Evolutionary conservation across 2,329 filamentous ascomycete species (phyloP).

Genomic region (Leptographium lundbergii): DNA sequence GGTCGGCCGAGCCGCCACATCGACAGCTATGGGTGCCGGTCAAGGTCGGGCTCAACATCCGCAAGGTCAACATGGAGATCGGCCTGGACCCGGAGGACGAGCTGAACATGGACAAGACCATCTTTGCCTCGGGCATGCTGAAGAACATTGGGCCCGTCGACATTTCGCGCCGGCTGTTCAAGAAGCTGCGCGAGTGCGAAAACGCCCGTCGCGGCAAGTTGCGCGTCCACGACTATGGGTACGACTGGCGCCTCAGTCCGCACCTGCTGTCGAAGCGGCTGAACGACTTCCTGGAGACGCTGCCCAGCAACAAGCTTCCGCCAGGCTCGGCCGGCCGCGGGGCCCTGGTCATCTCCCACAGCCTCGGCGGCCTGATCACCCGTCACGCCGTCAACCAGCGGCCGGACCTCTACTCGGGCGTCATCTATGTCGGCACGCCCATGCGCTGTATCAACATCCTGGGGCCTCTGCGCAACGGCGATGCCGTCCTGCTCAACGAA

Average conservation of each 20-base stretch:
- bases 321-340: constrained; percentile 39
- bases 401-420: constrained; percentile 75
- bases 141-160: constrained; percentile 85
- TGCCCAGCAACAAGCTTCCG: constrained; percentile 59
- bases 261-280: constrained; percentile 59
- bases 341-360: constrained; percentile 75
- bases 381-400: constrained; percentile 76
- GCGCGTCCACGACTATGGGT: constrained; percentile 80
- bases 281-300: constrained; percentile 56
- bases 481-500: constrained; percentile 79
- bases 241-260: constrained; percentile 87
- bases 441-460: constrained; percentile 84
- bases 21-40: constrained; percentile 91
- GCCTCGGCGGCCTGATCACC: constrained; percentile 75
- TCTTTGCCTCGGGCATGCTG: constrained; percentile 80
- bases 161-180: constrained; percentile 71
- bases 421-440: constrained; percentile 75
- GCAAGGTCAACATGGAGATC: constrained; percentile 84
- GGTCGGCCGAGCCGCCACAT: constrained; percentile 68
- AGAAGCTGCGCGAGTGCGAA: constrained; percentile 59
- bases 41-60: constrained; percentile 81
- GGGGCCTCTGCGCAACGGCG: constrained; percentile 80
- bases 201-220: constrained; percentile 61
- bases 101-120: constrained; percentile 67
- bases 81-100: constrained; percentile 74